Evolutionary conservation across 306 rosid genomes (phyloP).

Genomic region (Cotoneaster glaucophyllus): DNA sequence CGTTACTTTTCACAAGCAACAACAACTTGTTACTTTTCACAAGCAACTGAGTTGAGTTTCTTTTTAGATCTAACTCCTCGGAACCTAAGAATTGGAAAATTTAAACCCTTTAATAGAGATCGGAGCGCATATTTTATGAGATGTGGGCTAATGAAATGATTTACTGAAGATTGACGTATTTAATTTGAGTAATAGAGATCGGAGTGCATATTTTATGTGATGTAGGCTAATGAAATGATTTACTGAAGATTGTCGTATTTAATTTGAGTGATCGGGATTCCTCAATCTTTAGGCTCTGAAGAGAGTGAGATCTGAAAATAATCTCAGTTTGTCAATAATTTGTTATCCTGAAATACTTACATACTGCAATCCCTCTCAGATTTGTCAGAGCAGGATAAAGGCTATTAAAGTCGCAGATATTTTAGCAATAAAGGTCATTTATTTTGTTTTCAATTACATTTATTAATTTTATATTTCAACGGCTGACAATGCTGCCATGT

Average conservation of each 20-base stretch:
- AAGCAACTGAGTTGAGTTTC: too few species aligned
- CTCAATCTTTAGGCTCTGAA: accelerated
- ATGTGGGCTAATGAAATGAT: too few species aligned
- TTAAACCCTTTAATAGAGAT: too few species aligned
- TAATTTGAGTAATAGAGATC: too few species aligned
- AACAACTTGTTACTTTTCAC: too few species aligned
- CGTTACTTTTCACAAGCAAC: background rate
- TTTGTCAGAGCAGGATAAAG: background rate
- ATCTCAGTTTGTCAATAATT: background rate
- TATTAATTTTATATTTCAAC: background rate
- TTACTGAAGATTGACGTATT: too few species aligned
- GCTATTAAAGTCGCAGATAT: background rate
- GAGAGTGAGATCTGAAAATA: accelerated
- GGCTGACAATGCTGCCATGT: constrained; percentile 4
- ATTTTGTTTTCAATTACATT: background rate
- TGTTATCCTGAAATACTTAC: background rate
- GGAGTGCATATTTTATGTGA: accelerated
- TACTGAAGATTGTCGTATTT: too few species aligned
- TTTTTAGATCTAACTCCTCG: too few species aligned
- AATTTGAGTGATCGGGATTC: accelerated
- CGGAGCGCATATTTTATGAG: too few species aligned
- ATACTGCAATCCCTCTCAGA: constrained; percentile 2
- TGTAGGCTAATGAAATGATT: too few species aligned
- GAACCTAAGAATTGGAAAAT: too few species aligned
- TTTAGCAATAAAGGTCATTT: background rate